Evolutionary conservation across 345 rosid species (phyloP), one percentile per base, ranked within the genome.

Genomic region (Euphorbia peplus): DNA sequence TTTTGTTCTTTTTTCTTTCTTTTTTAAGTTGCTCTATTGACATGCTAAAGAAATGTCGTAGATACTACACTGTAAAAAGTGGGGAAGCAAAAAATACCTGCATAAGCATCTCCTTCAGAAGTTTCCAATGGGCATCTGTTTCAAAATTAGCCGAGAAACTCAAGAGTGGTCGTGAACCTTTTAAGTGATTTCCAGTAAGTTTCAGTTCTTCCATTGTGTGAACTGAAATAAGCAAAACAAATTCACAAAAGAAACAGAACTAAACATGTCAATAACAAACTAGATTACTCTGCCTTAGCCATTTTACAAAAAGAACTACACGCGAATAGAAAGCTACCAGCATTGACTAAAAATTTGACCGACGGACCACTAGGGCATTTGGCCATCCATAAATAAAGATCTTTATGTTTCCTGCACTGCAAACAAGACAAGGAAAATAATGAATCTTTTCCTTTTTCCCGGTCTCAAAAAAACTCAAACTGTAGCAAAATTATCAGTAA

Each of bases 131-230:
- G 7, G 80, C 83, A 78, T 88, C 87, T 64, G 88, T 91, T 46
- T 85, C 96, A 54, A 95, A 95, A 74, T 91, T 95, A 65, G 85
- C 67, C 0, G 99, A 88, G 79, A 95, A 90, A 15, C 97, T 88
- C 84, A 95, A 72, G 56, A 91, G 63, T 29, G 98, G 98, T 0
- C 98, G 85, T 4, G 99, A 95, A 4, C 90, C 97, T 79, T 78
- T 86, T 72, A 95, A 81, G 81, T 95, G 98, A 62, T 95, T 91
- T 70, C 99, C 98, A 30, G 99, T 95, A 30, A 95, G 96, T 82
- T 92, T 95, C 72, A 95, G 72, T 82, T 91, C 97, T 77, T 90
- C 98, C 98, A 95, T 92, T 13, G 97, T 88, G 78, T 95, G 99
- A 63, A 90, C 97, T 91, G 28, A 47, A 87, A 75, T 29, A n/a